These are phyloP conservation scores for Conticribra weissflogii DNA, from an alignment of 108 stramenopile genomes.

Conservation along the genomic window DNA sequence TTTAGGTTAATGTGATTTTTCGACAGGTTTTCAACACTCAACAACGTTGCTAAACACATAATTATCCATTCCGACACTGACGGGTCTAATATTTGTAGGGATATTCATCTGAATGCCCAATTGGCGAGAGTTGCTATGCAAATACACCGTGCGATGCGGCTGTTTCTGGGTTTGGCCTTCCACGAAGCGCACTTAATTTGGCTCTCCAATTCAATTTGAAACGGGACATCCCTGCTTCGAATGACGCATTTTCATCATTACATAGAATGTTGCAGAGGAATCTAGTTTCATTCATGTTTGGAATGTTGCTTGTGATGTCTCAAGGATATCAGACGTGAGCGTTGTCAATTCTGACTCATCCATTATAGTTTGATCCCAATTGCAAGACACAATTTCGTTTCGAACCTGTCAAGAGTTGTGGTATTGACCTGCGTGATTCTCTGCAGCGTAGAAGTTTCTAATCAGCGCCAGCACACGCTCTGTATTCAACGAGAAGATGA, in stretches of 20 bases:
- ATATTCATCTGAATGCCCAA: slow-evolving; percentile 7
- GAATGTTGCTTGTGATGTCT: not conserved
- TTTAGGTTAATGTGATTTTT: not conserved
- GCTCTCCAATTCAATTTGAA: slow-evolving; percentile 1
- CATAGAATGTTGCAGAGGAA: no score
- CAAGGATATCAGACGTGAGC: no score
- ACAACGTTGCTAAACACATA: not conserved
- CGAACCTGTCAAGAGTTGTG: no score
- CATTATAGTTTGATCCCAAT: no score
- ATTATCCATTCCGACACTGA: not conserved
- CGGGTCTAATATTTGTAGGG: not conserved
- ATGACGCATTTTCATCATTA: not conserved
- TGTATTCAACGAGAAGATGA: no score
- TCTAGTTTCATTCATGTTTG: not conserved
- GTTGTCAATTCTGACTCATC: no score
- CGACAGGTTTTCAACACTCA: not conserved
- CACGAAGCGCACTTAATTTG: slow-evolving; percentile 5
- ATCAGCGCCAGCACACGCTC: no score
- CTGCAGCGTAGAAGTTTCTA: no score
- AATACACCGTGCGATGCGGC: slow-evolving; percentile 18
- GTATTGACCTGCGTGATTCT: no score
- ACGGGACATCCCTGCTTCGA: not conserved
- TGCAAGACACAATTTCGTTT: no score
- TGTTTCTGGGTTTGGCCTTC: not conserved
- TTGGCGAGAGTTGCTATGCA: slow-evolving; percentile 8